Evolutionary conservation across 768 basidiomycete genomes (phyloP), one percentile per base, ranked within the genome.

Genomic region (Hydnum rufescens): DNA sequence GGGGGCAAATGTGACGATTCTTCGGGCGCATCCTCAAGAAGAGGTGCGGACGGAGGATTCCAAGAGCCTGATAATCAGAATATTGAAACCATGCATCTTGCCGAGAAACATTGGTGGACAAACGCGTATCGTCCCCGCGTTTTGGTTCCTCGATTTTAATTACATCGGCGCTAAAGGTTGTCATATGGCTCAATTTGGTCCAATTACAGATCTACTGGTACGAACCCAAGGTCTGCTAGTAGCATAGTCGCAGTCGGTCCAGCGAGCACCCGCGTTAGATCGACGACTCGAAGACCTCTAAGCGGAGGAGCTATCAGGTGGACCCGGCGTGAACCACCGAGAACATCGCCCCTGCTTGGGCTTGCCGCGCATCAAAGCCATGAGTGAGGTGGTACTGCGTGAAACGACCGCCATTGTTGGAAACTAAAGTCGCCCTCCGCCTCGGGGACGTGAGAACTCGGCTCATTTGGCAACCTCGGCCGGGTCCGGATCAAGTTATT

Each of bases 191-290:
- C 39, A 48, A 18, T 22, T 16, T 51, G 8, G 51, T n/a, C 28
- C 8, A 32, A 8, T n/a, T 8, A 32, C 18, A 18, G 48, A 4
- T 2, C 4, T 18, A 52, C 4, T 54, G 32, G 23, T 18, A 22
- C 26, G n/a, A 44, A 61, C 61, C 61, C 82, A 32, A 92, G 67
- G 66, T 92, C 88, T 4, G 80, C 89, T n/a, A 95, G 71, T 55
- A 93, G 72, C 89, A 92, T 85, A 1, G 88, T 85, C n/a, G 82
- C 77, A 1, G 81, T 82, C 30, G 89, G 89, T 0, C 87, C 89
- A n/a, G 89, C 89, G 48, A 96, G 68, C 1, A 95, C 82, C 28
- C 92, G 74, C 13, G 89, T 88, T 52, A 95, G 66, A 65, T 96
- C 92, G 23, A 96, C 70, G n/a, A 95, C 74, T 60, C 73, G 77